Base-by-base conservation (phyloP, 306 rosid species). In the Phaseolus lunatus region DNA sequence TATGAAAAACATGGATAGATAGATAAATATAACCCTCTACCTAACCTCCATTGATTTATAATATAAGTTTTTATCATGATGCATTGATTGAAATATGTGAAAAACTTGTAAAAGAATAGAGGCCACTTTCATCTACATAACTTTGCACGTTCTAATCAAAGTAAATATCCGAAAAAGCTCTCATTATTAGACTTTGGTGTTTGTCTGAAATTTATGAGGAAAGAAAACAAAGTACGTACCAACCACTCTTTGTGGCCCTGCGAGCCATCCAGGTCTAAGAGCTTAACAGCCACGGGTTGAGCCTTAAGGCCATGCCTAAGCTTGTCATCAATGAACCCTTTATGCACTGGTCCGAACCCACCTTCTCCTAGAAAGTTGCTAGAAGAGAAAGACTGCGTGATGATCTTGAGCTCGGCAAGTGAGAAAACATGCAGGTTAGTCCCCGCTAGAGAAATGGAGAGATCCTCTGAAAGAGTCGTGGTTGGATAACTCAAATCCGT, bases 241-340 rank as follows among this genome's bases (percentile, higher is more conserved):
- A 94, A 61, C 98, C 98, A 94, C 88, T 94, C 98, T 48, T 83
- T 80, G 5, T 94, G 98, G 14, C 98, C 98, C 18, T 94, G 98
- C 0, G 86, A 16, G n/a, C 98, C 96, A 81, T 94, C 98, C 87
- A 94, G 83, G 64, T 94, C 94, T 78, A 94, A 75, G 53, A 89
- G 89, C 82, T 94, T 94, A 18, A 94, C 97, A 33, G 98, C 98
- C 10, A 89, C 97, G 0, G 97, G 90, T 67, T 92, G 97, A 70
- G 98, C 96, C 73, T 87, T 84, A 50, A 94, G 83, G 53, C 97
- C 90, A 19, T 77, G 86, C 14, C 94, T 84, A 7, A 92, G 80
- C 84, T 84, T 94, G 75, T 94, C 98, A 70, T 92, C 98, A 63
- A 94, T 78, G 81, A 94, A 94, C 2, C 98, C 98, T 43, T 94